These are phyloP conservation scores for Crithidia expoeki DNA, from an alignment of 208 protist species.

Conservation along the genomic window DNA sequence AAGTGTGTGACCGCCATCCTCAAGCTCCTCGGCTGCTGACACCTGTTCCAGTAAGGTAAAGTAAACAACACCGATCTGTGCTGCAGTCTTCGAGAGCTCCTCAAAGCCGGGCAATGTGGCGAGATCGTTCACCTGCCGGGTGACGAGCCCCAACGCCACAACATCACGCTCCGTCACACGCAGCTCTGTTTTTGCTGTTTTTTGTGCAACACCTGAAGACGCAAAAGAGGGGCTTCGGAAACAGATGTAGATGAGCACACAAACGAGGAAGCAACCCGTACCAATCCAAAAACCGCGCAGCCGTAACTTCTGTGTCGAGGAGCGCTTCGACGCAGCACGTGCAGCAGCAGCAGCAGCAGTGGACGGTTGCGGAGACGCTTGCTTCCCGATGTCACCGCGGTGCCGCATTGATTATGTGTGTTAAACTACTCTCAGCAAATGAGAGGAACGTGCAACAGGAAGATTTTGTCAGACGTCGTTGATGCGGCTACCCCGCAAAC, in stretches of 20 bases:
- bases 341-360: background rate
- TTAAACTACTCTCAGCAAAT: no score
- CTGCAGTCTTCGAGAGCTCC: conserved; percentile 22
- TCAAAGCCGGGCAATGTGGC: conserved; percentile 30
- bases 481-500: no score
- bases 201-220: background rate
- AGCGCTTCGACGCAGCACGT: background rate
- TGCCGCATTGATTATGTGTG: no score
- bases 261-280: conserved; percentile 19
- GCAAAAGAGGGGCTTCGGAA: background rate
- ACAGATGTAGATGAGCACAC: conserved; percentile 15
- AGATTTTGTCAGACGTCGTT: no score
- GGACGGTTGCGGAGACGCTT: background rate
- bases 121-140: conserved; percentile 18
- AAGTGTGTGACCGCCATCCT: conserved; percentile 14
- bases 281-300: conserved; percentile 18
- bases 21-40: conserved; percentile 18
- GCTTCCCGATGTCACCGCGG: background rate
- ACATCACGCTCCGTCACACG: conserved; percentile 35
- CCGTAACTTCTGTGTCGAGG: background rate
- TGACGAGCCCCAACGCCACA: conserved; percentile 10
- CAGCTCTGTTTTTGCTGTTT: background rate
- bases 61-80: conserved; percentile 25
- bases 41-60: conserved; percentile 34
- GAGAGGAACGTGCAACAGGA: no score